Evolutionary conservation across 2,329 filamentous ascomycete genomes (phyloP), one percentile per base, ranked within the genome.

Genomic region (Penicillium sumatraense): DNA sequence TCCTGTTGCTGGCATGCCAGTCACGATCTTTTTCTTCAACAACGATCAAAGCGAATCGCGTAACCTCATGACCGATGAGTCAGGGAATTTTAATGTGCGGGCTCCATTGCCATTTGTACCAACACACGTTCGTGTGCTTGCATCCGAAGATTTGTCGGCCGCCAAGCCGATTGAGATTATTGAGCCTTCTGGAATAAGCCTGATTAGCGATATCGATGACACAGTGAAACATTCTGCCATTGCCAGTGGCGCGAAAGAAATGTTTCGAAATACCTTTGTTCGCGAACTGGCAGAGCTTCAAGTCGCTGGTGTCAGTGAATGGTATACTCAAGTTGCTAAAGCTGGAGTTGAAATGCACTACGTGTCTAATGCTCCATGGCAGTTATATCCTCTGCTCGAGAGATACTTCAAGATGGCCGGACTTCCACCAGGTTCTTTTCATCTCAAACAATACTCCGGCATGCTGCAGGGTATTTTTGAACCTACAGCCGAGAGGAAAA

Each of bases 321-420:
- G 95, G 93, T 99, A 98, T 70, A 86, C 81, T 31, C 81, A 81
- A 18, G 82, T 99, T 75, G 83, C 89, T 35, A 81, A 86, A 18
- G 86, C 93, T 77, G 92, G 93, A 16, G 93, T 98, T 21, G 86
- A 87, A 65, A 83, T 99, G 49, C 96, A 99, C 71, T 99, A 99
- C 72, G 96, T 96, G 61, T 99, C 95, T n/a, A 99, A 99, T 74
- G 96, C 93, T 48, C 95, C 95, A 0, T 99, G 96, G 96, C 96
- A 99, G 72, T 82, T 99, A 6, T 99, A 91, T 66, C 95, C 95
- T 0, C 86, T 98, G 2, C 79, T 99, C 10, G 89, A 90, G 5
- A 91, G 85, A 50, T 99, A 89, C 71, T 96, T 98, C 72, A 86
- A 87, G 61, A 76, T 89, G 36, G 89, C 90, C 6, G 89, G 89